These are phyloP conservation scores for Fonsecaea erecta DNA, from an alignment of 2,329 filamentous ascomycete genomes.

Conservation along the genomic window DNA sequence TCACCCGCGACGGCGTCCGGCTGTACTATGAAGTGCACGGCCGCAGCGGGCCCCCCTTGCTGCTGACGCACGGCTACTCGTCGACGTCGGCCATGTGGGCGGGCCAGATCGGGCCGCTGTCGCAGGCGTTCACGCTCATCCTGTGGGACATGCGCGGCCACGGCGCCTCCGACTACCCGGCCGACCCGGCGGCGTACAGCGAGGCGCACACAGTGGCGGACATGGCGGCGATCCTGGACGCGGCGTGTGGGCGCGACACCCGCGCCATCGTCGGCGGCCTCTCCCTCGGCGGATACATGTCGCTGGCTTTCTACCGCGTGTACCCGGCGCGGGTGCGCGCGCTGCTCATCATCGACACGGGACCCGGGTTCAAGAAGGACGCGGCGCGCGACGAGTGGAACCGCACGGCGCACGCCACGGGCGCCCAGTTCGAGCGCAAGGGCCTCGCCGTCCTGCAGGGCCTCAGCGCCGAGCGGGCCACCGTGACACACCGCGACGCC, in stretches of 20 bases:
- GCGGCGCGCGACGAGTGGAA: conserved; percentile 29
- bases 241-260: not conserved
- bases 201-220: conserved; percentile 29
- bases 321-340: conserved; percentile 20
- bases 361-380: conserved; percentile 32
- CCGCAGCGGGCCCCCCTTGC: conserved; percentile 15
- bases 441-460: conserved; percentile 21
- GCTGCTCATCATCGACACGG: conserved; percentile 33
- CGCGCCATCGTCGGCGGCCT: conserved; percentile 29
- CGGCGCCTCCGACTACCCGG: conserved; percentile 24
- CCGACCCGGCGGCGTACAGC: conserved; percentile 23
- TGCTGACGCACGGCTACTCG: conserved; percentile 33
- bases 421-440: conserved; percentile 18
- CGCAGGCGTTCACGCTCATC: conserved; percentile 24
- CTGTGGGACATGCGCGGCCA: conserved; percentile 36
- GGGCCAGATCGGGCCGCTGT: conserved; percentile 26
- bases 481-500: conserved; percentile 25
- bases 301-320: conserved; percentile 30
- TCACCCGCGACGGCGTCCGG: conserved; percentile 17
- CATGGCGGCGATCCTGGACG: conserved; percentile 27
- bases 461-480: conserved; percentile 24
- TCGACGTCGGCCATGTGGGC: conserved; percentile 33
- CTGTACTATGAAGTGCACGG: conserved; percentile 34
- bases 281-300: conserved; percentile 34
- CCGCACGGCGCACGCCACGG: conserved; percentile 26